Conservation (phyloP, 306 rosid species). For the Quillaja saponaria region DNA sequence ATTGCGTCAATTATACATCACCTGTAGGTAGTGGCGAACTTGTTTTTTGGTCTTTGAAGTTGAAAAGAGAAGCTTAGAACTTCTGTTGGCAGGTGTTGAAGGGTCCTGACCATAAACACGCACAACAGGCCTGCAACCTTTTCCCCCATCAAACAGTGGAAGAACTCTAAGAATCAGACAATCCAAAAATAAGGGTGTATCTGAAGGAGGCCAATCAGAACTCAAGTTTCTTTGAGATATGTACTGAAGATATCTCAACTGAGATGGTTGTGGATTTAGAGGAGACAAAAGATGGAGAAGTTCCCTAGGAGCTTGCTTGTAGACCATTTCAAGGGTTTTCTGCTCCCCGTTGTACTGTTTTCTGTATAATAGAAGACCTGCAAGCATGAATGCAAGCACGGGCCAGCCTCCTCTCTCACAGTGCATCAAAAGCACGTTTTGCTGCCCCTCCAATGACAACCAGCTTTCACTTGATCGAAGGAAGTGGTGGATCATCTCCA, state of each 20-base stretch:
- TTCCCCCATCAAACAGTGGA: slow-evolving; percentile 73
- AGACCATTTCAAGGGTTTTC: slow-evolving; percentile 95
- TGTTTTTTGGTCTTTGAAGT: slow-evolving; percentile 55
- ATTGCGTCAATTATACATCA: slow-evolving; percentile 42
- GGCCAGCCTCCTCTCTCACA: slow-evolving; percentile 99
- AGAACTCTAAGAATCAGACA: slow-evolving; percentile 81
- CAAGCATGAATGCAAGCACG: slow-evolving; percentile 96
- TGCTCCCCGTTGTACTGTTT: slow-evolving; percentile 92
- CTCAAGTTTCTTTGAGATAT: slow-evolving; percentile 87
- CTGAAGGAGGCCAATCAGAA: slow-evolving; percentile 90
- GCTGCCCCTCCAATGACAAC: slow-evolving; percentile 92
- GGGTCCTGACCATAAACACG: slow-evolving; percentile 91
- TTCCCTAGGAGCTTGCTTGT: slow-evolving; percentile 97
- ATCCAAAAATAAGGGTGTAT: slow-evolving; percentile 76
- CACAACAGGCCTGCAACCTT: slow-evolving; percentile 81
- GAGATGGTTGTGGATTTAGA: slow-evolving; percentile 94
- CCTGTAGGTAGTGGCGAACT: slow-evolving; percentile 73
- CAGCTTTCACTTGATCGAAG: slow-evolving; percentile 98
- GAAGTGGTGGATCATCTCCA: slow-evolving; percentile 96
- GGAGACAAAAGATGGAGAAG: slow-evolving; percentile 79
- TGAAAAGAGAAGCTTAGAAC: slow-evolving; percentile 84
- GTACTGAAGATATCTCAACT: slow-evolving; percentile 93
- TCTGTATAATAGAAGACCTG: slow-evolving; percentile 80
- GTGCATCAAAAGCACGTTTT: slow-evolving; percentile 92
- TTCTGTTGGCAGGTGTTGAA: slow-evolving; percentile 63